Conservation (phyloP, 208 protist species). For the Wallacemonas sp. region DNA sequence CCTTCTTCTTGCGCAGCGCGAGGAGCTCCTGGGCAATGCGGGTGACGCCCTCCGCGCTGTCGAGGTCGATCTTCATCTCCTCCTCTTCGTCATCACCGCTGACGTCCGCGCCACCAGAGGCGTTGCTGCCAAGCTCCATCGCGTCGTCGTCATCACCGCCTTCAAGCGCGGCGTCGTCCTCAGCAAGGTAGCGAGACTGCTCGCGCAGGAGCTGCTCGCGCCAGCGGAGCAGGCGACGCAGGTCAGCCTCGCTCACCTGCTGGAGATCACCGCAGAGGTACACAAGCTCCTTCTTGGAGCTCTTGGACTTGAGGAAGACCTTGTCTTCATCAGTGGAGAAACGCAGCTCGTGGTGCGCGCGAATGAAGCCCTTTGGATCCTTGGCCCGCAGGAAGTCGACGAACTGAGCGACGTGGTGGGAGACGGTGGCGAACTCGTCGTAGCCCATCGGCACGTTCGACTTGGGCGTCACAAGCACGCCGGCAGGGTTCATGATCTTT, state of each 20-base stretch:
- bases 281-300: constrained; percentile 93
- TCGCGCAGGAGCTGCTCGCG: constrained; percentile 83
- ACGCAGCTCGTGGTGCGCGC: constrained; percentile 85
- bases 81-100: constrained; percentile 30
- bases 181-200: constrained; percentile 29
- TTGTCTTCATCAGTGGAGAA: constrained; percentile 89
- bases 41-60: constrained; percentile 79
- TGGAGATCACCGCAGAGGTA: constrained; percentile 92
- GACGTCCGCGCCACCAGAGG: constrained; percentile 28
- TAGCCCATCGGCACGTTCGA: constrained; percentile 89
- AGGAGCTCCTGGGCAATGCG: constrained; percentile 87
- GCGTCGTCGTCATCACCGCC: constrained; percentile 25
- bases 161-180: constrained; percentile 18
- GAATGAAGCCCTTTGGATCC: constrained; percentile 90
- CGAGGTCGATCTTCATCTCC: constrained; percentile 61
- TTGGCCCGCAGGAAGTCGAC: constrained; percentile 90
- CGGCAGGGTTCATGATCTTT: constrained; percentile 76
- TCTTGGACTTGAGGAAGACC: constrained; percentile 67
- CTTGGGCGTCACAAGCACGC: constrained; percentile 69
- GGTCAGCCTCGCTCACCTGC: constrained; percentile 94
- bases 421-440: constrained; percentile 87
- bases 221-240: constrained; percentile 95
- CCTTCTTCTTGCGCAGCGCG: constrained; percentile 79
- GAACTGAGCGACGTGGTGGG: constrained; percentile 77
- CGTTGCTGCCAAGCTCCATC: constrained; percentile 28